A percentile compares a stretch with the other conserved stretches of the same genome.
These are phyloP conservation scores for Chrysanthemum makinoi DNA, from an alignment of 129 eudicot genomes.

Conservation along the genomic window DNA sequence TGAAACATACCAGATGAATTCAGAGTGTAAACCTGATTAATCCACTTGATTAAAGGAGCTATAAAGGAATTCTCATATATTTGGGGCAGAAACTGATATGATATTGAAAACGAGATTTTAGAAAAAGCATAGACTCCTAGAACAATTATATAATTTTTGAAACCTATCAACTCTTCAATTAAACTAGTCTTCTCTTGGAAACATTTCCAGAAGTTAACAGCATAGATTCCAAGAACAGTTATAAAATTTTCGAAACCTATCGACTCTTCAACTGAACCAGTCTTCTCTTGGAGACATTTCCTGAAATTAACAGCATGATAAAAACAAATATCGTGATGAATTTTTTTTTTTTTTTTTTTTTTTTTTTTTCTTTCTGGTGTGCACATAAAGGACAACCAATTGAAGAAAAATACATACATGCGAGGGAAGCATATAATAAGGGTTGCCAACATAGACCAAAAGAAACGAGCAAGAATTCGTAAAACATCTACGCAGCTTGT, in stretches of 20 bases:
- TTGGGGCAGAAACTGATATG: slow-evolving; percentile 59
- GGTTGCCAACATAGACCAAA: slow-evolving; percentile 64
- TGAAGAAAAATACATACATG: slow-evolving; percentile 52
- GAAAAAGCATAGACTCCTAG: slow-evolving; percentile 67
- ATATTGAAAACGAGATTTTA: slow-evolving; percentile 70
- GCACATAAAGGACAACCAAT: not conserved
- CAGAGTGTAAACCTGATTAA: slow-evolving; percentile 71
- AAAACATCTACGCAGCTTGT: slow-evolving; percentile 70
- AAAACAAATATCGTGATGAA: slow-evolving; percentile 4
- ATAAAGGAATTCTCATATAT: slow-evolving; percentile 56
- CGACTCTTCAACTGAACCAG: slow-evolving; percentile 37
- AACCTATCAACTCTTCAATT: slow-evolving; percentile 39
- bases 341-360: too few species aligned
- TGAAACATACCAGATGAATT: not conserved
- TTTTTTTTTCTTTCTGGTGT: not conserved
- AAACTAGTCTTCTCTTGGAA: slow-evolving; percentile 48
- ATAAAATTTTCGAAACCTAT: slow-evolving; percentile 50
- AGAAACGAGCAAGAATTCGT: slow-evolving; percentile 73
- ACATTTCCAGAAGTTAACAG: slow-evolving; percentile 66
- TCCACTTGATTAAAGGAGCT: slow-evolving; percentile 73
- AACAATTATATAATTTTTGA: slow-evolving; percentile 62
- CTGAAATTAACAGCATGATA: slow-evolving; percentile 40
- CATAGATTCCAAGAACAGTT: slow-evolving; percentile 61
- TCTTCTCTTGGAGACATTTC: slow-evolving; percentile 63
- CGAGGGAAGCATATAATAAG: slow-evolving; percentile 75